Percentiles rank a stretch among this genome's conserved stretches.
These are phyloP conservation scores for Eutrema heterophyllum DNA, from an alignment of 345 rosid genomes.

Conservation along the genomic window DNA sequence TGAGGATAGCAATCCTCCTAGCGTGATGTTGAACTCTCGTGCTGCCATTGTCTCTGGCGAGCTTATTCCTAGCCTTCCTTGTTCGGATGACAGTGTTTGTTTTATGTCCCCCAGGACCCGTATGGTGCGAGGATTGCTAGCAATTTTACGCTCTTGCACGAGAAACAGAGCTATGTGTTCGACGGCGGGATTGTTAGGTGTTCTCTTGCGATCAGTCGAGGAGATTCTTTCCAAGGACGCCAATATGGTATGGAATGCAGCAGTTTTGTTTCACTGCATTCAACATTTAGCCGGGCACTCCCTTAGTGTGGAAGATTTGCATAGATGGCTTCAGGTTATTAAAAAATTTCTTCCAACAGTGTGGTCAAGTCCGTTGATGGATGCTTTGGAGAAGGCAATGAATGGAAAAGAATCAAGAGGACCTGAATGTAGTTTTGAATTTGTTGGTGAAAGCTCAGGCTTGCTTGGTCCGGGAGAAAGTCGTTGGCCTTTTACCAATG, in stretches of 20 bases:
- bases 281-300: constrained; percentile 89
- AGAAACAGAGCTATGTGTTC: constrained; percentile 99
- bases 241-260: constrained; percentile 62
- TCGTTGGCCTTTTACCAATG: constrained; percentile 94
- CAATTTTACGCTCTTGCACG: constrained; percentile 83
- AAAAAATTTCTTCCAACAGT: constrained; percentile 47
- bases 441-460: constrained; percentile 95
- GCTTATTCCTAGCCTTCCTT: constrained; percentile 84
- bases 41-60: constrained; percentile 93
- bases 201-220: constrained; percentile 79
- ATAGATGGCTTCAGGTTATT: constrained; percentile 65
- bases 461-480: constrained; percentile 97
- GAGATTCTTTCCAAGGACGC: constrained; percentile 56
- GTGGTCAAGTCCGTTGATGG: constrained; percentile 73
- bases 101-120: constrained; percentile 91
- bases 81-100: constrained; percentile 52
- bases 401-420: constrained; percentile 91
- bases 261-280: constrained; percentile 72
- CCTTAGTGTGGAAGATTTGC: constrained; percentile 66
- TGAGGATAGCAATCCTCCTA: constrained; percentile 86
- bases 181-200: constrained; percentile 73
- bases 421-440: constrained; percentile 84
- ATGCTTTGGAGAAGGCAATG: constrained; percentile 76
- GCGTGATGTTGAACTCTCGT: constrained; percentile 95
- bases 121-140: constrained; percentile 89